Percentiles rank a stretch among this genome's conserved stretches.
Evolutionary conservation across 1,284 basidiomycete genomes (phyloP).

Genomic region (Serendipita sp.): DNA sequence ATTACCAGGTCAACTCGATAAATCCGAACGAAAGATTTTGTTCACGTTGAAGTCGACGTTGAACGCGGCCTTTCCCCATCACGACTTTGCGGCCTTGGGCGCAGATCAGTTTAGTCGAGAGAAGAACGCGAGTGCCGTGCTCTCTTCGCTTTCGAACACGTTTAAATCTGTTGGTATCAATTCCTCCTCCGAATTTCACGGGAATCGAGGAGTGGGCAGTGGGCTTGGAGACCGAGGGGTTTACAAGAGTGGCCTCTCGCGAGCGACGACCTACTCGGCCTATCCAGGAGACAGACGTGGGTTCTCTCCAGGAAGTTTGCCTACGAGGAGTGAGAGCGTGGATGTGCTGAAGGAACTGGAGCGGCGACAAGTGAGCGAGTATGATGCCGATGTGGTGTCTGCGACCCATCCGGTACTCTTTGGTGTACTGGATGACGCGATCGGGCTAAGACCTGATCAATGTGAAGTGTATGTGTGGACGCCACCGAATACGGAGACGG

Average conservation of each 20-base stretch:
- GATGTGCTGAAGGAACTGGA: conserved; percentile 30
- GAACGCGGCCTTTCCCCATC: conserved; percentile 94
- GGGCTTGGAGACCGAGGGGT: neutral
- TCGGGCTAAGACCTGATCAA: conserved; percentile 62
- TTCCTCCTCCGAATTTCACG: conserved; percentile 30
- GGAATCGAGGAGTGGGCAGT: neutral
- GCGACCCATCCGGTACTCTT: conserved; percentile 71
- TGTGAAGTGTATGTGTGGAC: conserved; percentile 90
- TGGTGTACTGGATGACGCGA: conserved; percentile 78
- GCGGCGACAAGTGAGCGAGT: conserved; percentile 37
- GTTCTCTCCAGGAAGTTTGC: conserved; percentile 57
- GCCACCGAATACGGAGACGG: conserved; percentile 83
- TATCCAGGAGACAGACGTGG: neutral
- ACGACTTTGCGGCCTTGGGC: conserved; percentile 89
- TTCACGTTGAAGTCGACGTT: conserved; percentile 92
- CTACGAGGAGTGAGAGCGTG: conserved; percentile 53
- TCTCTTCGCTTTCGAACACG: conserved; percentile 69
- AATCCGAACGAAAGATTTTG: conserved; percentile 59
- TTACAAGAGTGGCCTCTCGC: neutral
- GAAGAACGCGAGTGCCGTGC: conserved; percentile 59
- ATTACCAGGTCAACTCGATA: conserved; percentile 26
- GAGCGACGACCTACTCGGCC: conserved; percentile 3
- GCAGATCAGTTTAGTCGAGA: conserved; percentile 84
- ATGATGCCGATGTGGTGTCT: conserved; percentile 34
- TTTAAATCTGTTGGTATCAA: conserved; percentile 55